Evolutionary conservation across 225 moss, liverwort and hornwort genomes (phyloP).

Genomic region (Thuidium tamariscinum): DNA sequence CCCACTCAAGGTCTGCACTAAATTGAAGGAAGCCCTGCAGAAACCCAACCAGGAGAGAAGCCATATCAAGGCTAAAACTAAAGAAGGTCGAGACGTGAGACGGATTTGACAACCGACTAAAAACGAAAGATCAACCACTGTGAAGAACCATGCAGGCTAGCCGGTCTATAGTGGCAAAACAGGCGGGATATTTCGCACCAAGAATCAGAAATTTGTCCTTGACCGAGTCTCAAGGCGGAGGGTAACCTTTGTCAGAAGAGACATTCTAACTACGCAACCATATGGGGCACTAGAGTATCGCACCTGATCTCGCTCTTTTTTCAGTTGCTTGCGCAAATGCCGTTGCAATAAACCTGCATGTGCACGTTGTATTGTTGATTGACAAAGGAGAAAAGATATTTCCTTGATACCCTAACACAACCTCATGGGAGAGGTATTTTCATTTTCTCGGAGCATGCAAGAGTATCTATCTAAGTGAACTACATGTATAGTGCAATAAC

Average conservation of each 20-base stretch:
- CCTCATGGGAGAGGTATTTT: not conserved
- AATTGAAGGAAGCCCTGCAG: constrained; percentile 44
- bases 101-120: not conserved
- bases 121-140: not conserved
- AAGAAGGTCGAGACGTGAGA: not conserved
- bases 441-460: not conserved
- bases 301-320: constrained; percentile 42
- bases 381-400: not conserved
- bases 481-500: not conserved
- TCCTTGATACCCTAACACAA: not conserved
- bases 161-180: not conserved
- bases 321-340: constrained; percentile 29
- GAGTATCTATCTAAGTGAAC: not conserved
- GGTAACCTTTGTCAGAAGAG: not conserved
- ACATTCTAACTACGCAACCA: not conserved
- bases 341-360: constrained; percentile 36
- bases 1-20: constrained; percentile 46
- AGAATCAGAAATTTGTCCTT: not conserved
- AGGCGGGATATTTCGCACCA: not conserved
- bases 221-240: not conserved
- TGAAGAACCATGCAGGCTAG: not conserved
- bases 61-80: not conserved
- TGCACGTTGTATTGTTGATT: not conserved
- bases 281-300: not conserved
- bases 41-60: not conserved